These are phyloP conservation scores for Tolypocladium amazonense DNA, from an alignment of 2,329 filamentous ascomycete genomes.

Conservation along the genomic window DNA sequence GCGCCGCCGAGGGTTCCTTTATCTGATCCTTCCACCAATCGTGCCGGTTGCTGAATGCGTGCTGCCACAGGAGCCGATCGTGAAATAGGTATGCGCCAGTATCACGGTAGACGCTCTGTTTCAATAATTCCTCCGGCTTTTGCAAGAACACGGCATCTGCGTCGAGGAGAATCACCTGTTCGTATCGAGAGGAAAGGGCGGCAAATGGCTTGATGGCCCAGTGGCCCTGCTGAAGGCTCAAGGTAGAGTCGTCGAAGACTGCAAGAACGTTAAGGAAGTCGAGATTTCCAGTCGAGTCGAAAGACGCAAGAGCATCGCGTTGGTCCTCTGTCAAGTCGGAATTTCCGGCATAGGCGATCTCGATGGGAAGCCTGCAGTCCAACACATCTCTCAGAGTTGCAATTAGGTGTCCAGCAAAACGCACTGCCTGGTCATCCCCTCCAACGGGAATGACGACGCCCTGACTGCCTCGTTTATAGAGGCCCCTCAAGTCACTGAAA, in stretches of 20 bases:
- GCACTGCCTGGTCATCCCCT: slow-evolving; percentile 12
- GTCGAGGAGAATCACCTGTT: slow-evolving; percentile 27
- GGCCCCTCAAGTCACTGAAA: not conserved
- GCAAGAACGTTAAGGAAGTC: slow-evolving; percentile 21
- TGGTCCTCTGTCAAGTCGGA: slow-evolving; percentile 14
- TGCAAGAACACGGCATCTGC: slow-evolving; percentile 29
- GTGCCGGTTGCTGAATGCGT: slow-evolving; percentile 20
- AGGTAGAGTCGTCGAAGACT: slow-evolving; percentile 19
- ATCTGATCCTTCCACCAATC: slow-evolving; percentile 27
- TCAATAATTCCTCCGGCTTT: slow-evolving; percentile 20
- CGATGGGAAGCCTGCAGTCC: slow-evolving; percentile 20
- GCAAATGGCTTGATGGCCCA: slow-evolving; percentile 33
- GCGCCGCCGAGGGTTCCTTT: slow-evolving; percentile 18
- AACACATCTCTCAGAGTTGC: slow-evolving; percentile 18
- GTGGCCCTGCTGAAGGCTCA: slow-evolving; percentile 17
- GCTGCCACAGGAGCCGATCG: slow-evolving; percentile 28
- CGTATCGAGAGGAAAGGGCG: slow-evolving; percentile 22
- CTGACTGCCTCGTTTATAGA: not conserved
- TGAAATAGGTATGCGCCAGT: slow-evolving; percentile 28
- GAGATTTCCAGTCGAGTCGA: slow-evolving; percentile 10
- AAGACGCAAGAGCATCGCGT: slow-evolving; percentile 10
- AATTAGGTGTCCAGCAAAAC: slow-evolving; percentile 24
- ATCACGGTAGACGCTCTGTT: slow-evolving; percentile 17
- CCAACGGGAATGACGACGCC: slow-evolving; percentile 26
- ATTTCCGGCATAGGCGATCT: slow-evolving; percentile 26